Evolutionary conservation across 106 monocot genomes (phyloP), one percentile per base, ranked within the genome.

Genomic region (Triglochin maritima): DNA sequence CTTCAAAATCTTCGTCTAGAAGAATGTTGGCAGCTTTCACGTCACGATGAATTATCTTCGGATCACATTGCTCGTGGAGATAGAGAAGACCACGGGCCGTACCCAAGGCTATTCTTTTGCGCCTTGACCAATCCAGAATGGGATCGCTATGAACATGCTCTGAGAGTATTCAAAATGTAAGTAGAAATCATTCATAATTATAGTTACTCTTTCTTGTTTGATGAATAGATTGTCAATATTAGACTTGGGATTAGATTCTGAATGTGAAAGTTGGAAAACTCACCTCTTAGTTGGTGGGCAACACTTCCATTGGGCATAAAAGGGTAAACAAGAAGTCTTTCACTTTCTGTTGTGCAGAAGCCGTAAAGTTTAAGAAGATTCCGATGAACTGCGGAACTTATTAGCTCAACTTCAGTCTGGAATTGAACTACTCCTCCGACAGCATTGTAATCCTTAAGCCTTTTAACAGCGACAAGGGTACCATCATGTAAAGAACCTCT

Each of bases 291-390:
- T 60, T 85, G 87, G 78, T 82, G 88, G 70, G 87, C 87, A 65
- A 95, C 90, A 79, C 95, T 95, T 68, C 95, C 95, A 83, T 95
- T 95, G 50, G 95, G 79, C 90, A 95, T 87, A 60, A 75, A 95
- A 58, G 95, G 95, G 64, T 95, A 95, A 29, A 90, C 90, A 42
- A 95, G 90, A 3, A 95, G 78, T 61, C 90, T 81, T 70, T 95
- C 95, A 54, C 77, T 83, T 71, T 90, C 90, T 2, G 87, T 81
- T 2, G 83, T 74, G 70, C 95, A 95, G 65, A 85, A 95, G 5
- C 95, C 95, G 60, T 50, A 77, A 13, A 95, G 78, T 57, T 86
- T 70, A 50, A 95, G 85, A 58, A 95, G 85, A 80, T 95, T 90
- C 3, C 95, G 79, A 66, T 95, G 95, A 50, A 95, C 77, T 46